Percentiles rank a stretch among this genome's conserved stretches.
These are phyloP conservation scores for Solanum bukasovii DNA, from an alignment of 257 asterid species.

Conservation along the genomic window DNA sequence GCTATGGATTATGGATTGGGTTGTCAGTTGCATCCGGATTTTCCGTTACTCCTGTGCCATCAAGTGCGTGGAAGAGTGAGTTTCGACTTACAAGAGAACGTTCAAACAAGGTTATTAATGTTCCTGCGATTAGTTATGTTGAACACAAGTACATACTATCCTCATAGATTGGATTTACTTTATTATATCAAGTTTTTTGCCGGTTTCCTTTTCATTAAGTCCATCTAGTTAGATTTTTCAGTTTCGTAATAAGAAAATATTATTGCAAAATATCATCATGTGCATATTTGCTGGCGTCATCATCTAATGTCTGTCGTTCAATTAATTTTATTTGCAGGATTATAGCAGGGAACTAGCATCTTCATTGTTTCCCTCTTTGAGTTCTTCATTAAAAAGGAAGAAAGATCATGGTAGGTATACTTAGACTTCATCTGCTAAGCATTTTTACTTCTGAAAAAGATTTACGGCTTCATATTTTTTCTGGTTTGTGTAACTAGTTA, in stretches of 20 bases:
- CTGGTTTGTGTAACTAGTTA: neutral
- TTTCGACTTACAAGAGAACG: constrained; percentile 48
- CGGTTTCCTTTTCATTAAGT: neutral
- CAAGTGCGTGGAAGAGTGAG: constrained; percentile 59
- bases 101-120: constrained; percentile 43
- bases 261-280: neutral
- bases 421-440: neutral
- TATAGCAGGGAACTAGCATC: constrained; percentile 66
- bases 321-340: constrained; percentile 34
- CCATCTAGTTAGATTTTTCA: neutral
- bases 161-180: neutral
- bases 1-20: constrained; percentile 86
- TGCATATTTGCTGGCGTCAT: neutral
- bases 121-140: constrained; percentile 2
- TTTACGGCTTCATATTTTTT: neutral
- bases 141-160: neutral
- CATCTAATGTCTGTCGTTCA: neutral
- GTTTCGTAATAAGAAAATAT: neutral
- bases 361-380: constrained; percentile 46
- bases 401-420: constrained; percentile 62
- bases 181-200: neutral
- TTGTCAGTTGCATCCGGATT: constrained; percentile 73
- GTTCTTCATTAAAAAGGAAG: constrained; percentile 54
- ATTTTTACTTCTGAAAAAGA: neutral
- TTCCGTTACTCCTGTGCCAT: constrained; percentile 74